Evolutionary conservation across 257 asterid species (phyloP), one percentile per base, ranked within the genome.

Genomic region (Solanum ahanhuiri): DNA sequence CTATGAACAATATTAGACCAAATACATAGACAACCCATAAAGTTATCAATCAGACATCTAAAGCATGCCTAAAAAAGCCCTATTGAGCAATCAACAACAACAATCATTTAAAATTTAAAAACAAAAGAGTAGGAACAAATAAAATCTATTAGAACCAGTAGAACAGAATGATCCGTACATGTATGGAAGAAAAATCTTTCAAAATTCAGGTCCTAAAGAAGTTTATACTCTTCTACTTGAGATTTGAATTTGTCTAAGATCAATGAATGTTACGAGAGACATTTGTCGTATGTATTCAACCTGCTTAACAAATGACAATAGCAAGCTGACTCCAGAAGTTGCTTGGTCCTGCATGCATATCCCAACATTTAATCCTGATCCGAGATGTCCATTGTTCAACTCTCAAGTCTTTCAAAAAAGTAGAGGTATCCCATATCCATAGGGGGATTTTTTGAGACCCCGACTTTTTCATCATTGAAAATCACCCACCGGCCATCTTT

Each of bases 401-500:
- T 88, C 86, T 92, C 91, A 66, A 93, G 87, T 88, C 99, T 95
- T 94, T 95, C 98, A 43, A 95, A 97, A 89, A 97, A 93, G 91
- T 97, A 95, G 83, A 97, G 86, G 93, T 95, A 95, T 31, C 97
- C 99, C 99, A 97, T 97, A 92, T 95, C 98, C 77, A 89, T 48
- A 6, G 98, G 98, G 9, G 98, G 98, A 58, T 94, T 91, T 91
- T 94, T 94, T 0, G 99, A 95, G 58, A 88, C 93, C 14, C 93
- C 98, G 37, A 97, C 98, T 91, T 97, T 97, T 25, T 92, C 98
- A 34, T 97, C 99, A 14, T 95, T 97, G 95, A 94, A 97, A 39
- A 97, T 97, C 90, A 91, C 94, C 99, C 99, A 95, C 86, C 96
- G 87, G 11, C 98, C 98, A 30, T 93, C 92, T 92, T 97, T 97